Evolutionary conservation across 129 eudicot species (phyloP).

Genomic region (Flaveria bidentis): DNA sequence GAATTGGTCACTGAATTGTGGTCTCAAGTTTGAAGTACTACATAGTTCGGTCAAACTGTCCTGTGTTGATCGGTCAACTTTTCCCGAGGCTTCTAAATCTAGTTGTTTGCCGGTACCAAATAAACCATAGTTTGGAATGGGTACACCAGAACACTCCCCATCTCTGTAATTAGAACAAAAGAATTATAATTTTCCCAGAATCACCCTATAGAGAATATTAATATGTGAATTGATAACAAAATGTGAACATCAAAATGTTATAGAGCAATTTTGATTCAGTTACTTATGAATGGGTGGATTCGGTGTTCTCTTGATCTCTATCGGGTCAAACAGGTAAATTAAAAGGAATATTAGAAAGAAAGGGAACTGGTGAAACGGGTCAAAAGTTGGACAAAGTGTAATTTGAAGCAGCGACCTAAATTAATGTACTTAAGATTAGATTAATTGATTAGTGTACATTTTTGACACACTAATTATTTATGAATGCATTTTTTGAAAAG

Average conservation of each 20-base stretch:
- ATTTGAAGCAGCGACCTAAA: too few species aligned
- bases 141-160: conserved; percentile 58
- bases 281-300: not conserved
- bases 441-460: not conserved
- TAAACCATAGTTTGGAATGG: conserved; percentile 49
- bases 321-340: not conserved
- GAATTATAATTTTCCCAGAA: conserved; percentile 11
- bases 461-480: not conserved
- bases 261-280: too few species aligned
- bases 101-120: conserved; percentile 46
- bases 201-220: not conserved
- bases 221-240: not conserved
- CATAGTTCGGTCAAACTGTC: conserved; percentile 55
- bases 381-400: too few species aligned
- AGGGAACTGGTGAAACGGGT: too few species aligned
- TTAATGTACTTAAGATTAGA: not conserved
- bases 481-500: not conserved
- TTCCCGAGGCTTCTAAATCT: conserved; percentile 50
- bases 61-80: conserved; percentile 48
- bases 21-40: conserved; percentile 51
- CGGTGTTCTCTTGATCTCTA: not conserved
- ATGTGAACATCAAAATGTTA: not conserved
- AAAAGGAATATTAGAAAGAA: not conserved
- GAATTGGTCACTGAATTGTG: conserved; percentile 60
- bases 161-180: conserved; percentile 46